Percentiles rank a stretch among this genome's conserved stretches.
Conservation (phyloP, 2,329 filamentous ascomycete species). For the Exophiala dermatitidis region DNA sequence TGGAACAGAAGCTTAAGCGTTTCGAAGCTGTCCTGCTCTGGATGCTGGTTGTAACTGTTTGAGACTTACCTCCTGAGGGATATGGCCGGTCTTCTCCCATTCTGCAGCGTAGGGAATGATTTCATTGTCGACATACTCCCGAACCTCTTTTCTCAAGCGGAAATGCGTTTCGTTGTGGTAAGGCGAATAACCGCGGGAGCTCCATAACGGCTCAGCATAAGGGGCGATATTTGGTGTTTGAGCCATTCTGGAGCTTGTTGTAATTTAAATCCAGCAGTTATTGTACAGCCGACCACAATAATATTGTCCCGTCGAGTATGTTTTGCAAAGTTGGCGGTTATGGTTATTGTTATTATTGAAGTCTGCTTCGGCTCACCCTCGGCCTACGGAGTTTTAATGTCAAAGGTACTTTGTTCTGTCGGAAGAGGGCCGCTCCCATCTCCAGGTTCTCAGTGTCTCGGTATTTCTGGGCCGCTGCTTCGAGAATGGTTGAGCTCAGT, state of each 20-base stretch:
- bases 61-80: slow-evolving; percentile 32
- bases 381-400: neutral
- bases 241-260: neutral
- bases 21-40: too few species aligned
- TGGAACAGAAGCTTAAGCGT: too few species aligned
- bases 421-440: neutral
- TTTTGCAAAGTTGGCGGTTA: too few species aligned
- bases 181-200: slow-evolving; percentile 41
- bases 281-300: neutral
- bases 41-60: too few species aligned
- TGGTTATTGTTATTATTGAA: too few species aligned
- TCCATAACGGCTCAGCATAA: slow-evolving; percentile 38
- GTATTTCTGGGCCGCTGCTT: neutral
- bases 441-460: neutral
- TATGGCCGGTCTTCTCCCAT: slow-evolving; percentile 54
- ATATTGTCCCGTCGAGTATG: too few species aligned
- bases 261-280: neutral
- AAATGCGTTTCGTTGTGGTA: slow-evolving; percentile 60
- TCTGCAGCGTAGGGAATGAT: slow-evolving; percentile 53
- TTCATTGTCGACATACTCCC: slow-evolving; percentile 53
- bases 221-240: slow-evolving; percentile 21
- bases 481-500: neutral
- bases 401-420: neutral
- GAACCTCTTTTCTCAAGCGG: slow-evolving; percentile 48
- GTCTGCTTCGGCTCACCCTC: too few species aligned